Evolutionary conservation across 1,284 basidiomycete species (phyloP).

Genomic region (Pisolithus thermaeus): DNA sequence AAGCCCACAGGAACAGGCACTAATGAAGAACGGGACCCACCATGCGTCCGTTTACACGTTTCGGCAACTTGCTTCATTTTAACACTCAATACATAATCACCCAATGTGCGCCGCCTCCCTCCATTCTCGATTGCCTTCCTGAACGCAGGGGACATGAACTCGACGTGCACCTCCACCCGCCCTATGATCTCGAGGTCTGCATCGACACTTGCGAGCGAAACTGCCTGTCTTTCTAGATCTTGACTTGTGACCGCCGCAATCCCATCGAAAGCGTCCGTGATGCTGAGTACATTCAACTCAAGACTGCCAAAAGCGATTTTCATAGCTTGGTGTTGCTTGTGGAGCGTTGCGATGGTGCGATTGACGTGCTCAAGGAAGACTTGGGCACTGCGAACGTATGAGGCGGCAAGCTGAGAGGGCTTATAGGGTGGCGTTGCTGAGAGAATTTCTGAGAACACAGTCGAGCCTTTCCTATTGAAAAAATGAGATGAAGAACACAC

Average conservation of each 20-base stretch:
- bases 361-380: conserved; percentile 56
- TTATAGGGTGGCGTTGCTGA: conserved; percentile 67
- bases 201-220: conserved; percentile 54
- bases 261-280: conserved; percentile 64
- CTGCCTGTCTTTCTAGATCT: conserved; percentile 59
- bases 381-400: conserved; percentile 58
- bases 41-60: conserved; percentile 65
- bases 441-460: conserved; percentile 43
- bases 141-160: conserved; percentile 64
- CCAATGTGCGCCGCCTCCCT: conserved; percentile 61
- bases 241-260: conserved; percentile 48
- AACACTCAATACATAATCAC: conserved; percentile 70
- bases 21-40: conserved; percentile 31
- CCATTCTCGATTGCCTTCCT: conserved; percentile 64
- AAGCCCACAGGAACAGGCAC: background rate
- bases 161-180: conserved; percentile 60
- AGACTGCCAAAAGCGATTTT: conserved; percentile 63
- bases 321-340: conserved; percentile 59
- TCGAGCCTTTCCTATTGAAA: background rate
- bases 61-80: conserved; percentile 79
- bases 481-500: conserved; percentile 29
- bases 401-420: conserved; percentile 55
- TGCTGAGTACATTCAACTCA: conserved; percentile 63
- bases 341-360: conserved; percentile 45
- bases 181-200: conserved; percentile 65